A percentile compares a stretch with the other conserved stretches of the same genome.
Evolutionary conservation across 306 rosid genomes (phyloP).

Genomic region (Begonia peltatifolia): DNA sequence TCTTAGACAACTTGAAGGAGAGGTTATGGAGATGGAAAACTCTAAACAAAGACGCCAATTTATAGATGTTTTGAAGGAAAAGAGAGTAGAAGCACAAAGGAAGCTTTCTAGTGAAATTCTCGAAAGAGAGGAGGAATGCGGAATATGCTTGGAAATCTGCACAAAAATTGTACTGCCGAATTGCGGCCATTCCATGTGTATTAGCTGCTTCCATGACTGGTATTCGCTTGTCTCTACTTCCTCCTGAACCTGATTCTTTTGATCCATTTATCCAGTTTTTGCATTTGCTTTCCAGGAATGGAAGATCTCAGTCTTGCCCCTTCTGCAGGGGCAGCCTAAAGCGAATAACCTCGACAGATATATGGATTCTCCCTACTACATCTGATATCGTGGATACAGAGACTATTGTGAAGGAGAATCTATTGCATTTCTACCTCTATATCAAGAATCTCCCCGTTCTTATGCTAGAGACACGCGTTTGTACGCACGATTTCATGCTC

Average conservation of each 20-base stretch:
- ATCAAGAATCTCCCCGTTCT: slow-evolving; percentile 34
- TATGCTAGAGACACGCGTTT: slow-evolving; percentile 26
- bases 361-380: slow-evolving; percentile 48
- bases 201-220: slow-evolving; percentile 64
- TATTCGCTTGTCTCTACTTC: slow-evolving; percentile 1
- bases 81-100: slow-evolving; percentile 17
- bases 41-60: slow-evolving; percentile 14
- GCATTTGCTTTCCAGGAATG: slow-evolving; percentile 28
- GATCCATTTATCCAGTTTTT: neutral
- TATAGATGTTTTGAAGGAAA: slow-evolving; percentile 13
- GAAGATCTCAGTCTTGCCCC: slow-evolving; percentile 66
- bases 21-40: slow-evolving; percentile 23
- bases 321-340: slow-evolving; percentile 55
- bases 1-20: slow-evolving; percentile 48
- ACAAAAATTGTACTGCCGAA: slow-evolving; percentile 49
- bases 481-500: slow-evolving; percentile 40
- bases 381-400: slow-evolving; percentile 35
- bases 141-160: slow-evolving; percentile 62
- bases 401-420: slow-evolving; percentile 44
- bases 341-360: slow-evolving; percentile 33
- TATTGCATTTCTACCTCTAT: slow-evolving; percentile 38
- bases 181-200: slow-evolving; percentile 73
- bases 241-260: neutral
- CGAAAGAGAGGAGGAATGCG: slow-evolving; percentile 57
- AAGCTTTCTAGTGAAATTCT: slow-evolving; percentile 15